Evolutionary conservation across 1,284 basidiomycete species (phyloP).

Genomic region (Hypsizygus ulmarius): DNA sequence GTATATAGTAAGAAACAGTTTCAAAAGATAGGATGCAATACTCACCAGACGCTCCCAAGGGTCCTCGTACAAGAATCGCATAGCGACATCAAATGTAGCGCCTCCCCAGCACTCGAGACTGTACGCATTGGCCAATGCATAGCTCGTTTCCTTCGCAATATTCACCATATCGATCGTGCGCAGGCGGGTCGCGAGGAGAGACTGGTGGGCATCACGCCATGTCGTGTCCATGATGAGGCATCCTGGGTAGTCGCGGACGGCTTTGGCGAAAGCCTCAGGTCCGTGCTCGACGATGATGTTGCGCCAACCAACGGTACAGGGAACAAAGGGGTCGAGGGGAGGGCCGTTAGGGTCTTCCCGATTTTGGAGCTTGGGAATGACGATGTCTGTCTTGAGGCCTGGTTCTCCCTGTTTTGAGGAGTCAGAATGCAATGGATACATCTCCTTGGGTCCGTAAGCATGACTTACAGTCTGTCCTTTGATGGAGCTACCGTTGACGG

Average conservation of each 20-base stretch:
- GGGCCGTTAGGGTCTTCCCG: slow-evolving; percentile 73
- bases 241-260: slow-evolving; percentile 95
- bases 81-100: slow-evolving; percentile 98
- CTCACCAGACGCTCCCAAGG: slow-evolving; percentile 95
- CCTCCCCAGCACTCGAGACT: slow-evolving; percentile 99
- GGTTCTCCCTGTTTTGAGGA: slow-evolving; percentile 74
- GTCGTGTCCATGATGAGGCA: slow-evolving; percentile 98
- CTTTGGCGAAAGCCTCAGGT: slow-evolving; percentile 98
- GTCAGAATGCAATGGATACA: not conserved
- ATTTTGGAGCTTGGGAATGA: slow-evolving; percentile 81
- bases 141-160: slow-evolving; percentile 97
- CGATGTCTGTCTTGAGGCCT: slow-evolving; percentile 88
- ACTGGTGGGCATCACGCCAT: slow-evolving; percentile 99
- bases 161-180: slow-evolving; percentile 98
- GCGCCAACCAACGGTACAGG: slow-evolving; percentile 92
- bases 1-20: slow-evolving; percentile 5
- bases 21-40: slow-evolving; percentile 13
- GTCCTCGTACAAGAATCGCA: slow-evolving; percentile 99
- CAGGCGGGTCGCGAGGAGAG: slow-evolving; percentile 93
- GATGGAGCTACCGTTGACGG: slow-evolving; percentile 98
- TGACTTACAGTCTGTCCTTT: slow-evolving; percentile 73
- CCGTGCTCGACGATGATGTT: slow-evolving; percentile 99
- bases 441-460: not conserved
- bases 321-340: slow-evolving; percentile 76
- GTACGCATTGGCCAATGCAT: slow-evolving; percentile 94